Evolutionary conservation across 768 basidiomycete genomes (phyloP).

Genomic region (Mycena kentingensis): DNA sequence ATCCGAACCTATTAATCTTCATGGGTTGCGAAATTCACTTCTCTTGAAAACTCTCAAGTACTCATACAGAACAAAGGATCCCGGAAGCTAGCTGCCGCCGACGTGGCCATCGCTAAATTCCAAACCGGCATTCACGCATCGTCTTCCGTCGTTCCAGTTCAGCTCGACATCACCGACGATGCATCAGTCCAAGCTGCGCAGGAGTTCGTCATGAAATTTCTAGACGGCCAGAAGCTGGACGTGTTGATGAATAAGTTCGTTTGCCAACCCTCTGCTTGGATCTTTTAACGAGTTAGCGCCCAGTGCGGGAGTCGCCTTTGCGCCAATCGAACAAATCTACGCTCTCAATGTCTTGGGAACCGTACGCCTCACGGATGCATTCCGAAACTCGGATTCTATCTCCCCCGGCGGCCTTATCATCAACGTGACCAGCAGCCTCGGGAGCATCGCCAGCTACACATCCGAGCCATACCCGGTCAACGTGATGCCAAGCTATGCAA

Average conservation of each 20-base stretch:
- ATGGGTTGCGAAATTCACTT: too few species aligned
- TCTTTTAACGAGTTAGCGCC: background rate
- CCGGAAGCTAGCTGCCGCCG: background rate
- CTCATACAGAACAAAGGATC: too few species aligned
- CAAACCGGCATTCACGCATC: background rate
- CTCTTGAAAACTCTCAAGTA: too few species aligned
- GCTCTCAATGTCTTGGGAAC: constrained; percentile 4
- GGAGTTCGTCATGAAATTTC: background rate
- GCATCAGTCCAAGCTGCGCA: background rate
- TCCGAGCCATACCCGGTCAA: background rate
- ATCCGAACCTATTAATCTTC: background rate
- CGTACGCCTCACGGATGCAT: background rate
- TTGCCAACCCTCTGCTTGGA: background rate
- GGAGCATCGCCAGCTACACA: background rate
- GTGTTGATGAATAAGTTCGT: background rate
- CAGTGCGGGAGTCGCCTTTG: background rate
- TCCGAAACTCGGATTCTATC: background rate
- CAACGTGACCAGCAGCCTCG: constrained; percentile 5
- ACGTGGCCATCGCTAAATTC: background rate
- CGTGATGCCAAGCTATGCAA: background rate
- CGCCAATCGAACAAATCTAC: background rate
- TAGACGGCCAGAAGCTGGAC: background rate
- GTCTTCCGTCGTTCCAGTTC: background rate
- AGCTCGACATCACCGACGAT: background rate
- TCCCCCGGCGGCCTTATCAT: background rate